Evolutionary conservation across 2,329 filamentous ascomycete genomes (phyloP).

Genomic region (Fusarium zealandicum): DNA sequence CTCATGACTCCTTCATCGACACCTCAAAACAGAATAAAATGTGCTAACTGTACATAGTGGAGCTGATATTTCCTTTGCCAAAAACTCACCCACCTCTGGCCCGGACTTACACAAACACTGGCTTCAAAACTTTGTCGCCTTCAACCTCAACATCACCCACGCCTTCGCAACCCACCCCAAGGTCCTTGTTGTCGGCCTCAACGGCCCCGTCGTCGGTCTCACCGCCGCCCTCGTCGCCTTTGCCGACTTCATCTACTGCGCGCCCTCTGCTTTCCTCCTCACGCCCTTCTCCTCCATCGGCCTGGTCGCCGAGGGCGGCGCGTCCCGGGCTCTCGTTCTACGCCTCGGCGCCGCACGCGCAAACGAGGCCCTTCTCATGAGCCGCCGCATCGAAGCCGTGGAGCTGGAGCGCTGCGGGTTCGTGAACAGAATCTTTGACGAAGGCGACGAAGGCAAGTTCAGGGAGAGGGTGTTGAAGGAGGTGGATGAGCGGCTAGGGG

Average conservation of each 20-base stretch:
- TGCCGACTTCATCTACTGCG: conserved; percentile 91
- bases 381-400: conserved; percentile 73
- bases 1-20: background rate
- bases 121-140: conserved; percentile 76
- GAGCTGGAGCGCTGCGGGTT: conserved; percentile 81
- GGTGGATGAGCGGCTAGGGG: conserved; percentile 80
- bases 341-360: conserved; percentile 81
- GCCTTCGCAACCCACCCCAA: conserved; percentile 95
- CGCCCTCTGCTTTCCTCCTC: conserved; percentile 82
- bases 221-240: conserved; percentile 83
- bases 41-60: conserved; percentile 61
- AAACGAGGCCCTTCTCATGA: conserved; percentile 94
- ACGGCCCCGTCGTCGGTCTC: conserved; percentile 89
- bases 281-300: conserved; percentile 92
- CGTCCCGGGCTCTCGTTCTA: conserved; percentile 79
- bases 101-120: conserved; percentile 58
- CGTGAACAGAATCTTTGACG: conserved; percentile 81
- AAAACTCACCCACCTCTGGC: conserved; percentile 49
- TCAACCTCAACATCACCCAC: conserved; percentile 89
- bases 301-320: conserved; percentile 87
- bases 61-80: conserved; percentile 73
- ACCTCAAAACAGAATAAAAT: background rate
- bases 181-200: conserved; percentile 88
- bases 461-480: conserved; percentile 75
- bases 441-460: conserved; percentile 74